Conservation (phyloP, 805 yeast species). For the Lachancea mirantina region DNA sequence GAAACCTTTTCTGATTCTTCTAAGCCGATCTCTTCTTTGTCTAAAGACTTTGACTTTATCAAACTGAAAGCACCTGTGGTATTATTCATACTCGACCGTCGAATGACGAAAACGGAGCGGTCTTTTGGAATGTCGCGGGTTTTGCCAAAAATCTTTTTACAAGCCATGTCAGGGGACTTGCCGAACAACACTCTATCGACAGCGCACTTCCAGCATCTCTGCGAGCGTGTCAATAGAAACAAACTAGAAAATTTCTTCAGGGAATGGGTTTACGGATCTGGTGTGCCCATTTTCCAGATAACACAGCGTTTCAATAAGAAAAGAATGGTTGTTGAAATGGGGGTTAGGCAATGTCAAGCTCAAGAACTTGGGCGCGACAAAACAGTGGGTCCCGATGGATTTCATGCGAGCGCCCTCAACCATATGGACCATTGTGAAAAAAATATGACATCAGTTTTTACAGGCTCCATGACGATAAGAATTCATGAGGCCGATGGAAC, state of each 20-base stretch:
- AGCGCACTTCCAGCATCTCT: constrained; percentile 81
- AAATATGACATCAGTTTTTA: constrained; percentile 40
- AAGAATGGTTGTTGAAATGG: constrained; percentile 89
- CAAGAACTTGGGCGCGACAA: constrained; percentile 40
- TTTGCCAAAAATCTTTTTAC: constrained; percentile 81
- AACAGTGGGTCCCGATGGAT: constrained; percentile 23
- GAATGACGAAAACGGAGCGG: constrained; percentile 95
- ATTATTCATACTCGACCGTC: constrained; percentile 70
- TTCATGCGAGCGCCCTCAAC: constrained; percentile 23
- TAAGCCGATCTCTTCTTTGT: constrained; percentile 24
- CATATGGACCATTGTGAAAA: constrained; percentile 18
- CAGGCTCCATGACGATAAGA: constrained; percentile 94
- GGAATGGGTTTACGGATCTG: constrained; percentile 89
- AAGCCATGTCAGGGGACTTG: constrained; percentile 93
- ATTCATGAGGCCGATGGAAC: constrained; percentile 98
- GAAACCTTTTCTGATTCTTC: constrained; percentile 39
- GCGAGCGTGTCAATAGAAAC: constrained; percentile 89
- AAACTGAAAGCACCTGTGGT: constrained; percentile 81
- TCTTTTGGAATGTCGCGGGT: constrained; percentile 89
- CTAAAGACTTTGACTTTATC: constrained; percentile 56
- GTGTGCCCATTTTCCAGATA: constrained; percentile 81
- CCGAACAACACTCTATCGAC: constrained; percentile 72
- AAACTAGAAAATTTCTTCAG: constrained; percentile 76
- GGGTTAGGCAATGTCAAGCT: constrained; percentile 80
- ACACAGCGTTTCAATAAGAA: constrained; percentile 92